Evolutionary conservation across 495 filamentous ascomycete species (phyloP), one percentile per base, ranked within the genome.

Genomic region (Podospora bellae-mahoneyi): DNA sequence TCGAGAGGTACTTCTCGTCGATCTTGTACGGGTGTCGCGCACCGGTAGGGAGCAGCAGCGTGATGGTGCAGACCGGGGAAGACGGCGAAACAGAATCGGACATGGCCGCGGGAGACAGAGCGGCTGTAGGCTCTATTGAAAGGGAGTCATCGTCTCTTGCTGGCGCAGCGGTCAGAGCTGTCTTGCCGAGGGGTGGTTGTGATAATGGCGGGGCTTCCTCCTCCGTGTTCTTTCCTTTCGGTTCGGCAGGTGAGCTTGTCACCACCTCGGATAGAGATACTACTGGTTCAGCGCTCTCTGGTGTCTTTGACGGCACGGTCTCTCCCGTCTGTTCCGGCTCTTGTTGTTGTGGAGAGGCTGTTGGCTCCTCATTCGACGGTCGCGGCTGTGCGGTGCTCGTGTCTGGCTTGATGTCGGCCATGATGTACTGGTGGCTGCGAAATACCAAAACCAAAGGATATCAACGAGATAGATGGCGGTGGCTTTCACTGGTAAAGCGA

Each of bases 21-120:
- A 97, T 90, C 65, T 88, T 91, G 77, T 92, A 95, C 3, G 92
- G 92, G 78, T 97, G 92, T 62, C 92, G 84, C 32, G 92, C 89
- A 15, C 93, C 92, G 19, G 87, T 92, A 0, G 88, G 91, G 58
- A 96, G 85, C 10, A 96, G 84, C 13, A 97, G 81, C 20, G 91
- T 96, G 71, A 97, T 84, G 64, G 76, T 76, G 71, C 78, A 80
- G 19, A 78, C 76, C n/a, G 71, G 69, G 10, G 67, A 16, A 2
- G 65, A 64, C 20, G 73, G 23, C 27, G 20, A 32, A 5, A 27
- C 16, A 26, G 20, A n/a, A 10, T 27, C 23, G 59, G 59, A n/a
- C 0, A 61, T 27, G 4, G 60, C 57, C 16, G 66, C 19, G 58
- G 69, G 60, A 30, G 72, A 69, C n/a, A 66, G 76, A 26, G 77